Evolutionary conservation across 148 eudicot species (phyloP), one percentile per base, ranked within the genome.

Genomic region (Agrostemma githago): DNA sequence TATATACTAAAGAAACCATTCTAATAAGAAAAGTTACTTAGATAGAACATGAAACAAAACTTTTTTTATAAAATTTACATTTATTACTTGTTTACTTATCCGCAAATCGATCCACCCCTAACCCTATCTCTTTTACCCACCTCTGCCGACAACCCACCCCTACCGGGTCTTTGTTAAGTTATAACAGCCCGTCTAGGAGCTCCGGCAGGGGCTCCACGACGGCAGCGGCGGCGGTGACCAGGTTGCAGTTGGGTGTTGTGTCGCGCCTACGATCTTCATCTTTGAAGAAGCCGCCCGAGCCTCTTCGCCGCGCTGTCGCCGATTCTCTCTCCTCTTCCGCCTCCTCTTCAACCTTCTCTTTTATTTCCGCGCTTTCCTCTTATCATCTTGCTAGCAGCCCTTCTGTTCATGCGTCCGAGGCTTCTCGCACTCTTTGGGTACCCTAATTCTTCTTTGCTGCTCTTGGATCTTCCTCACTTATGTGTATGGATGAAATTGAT

Each of bases 221-320:
- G 14, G 10, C 76, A 8, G 41, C 81, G n/a, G n/a, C n/a, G n/a
- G 15, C 60, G 19, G 17, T 42, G 64, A 14, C 86, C 26, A 77
- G 91, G 79, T 34, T 82, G 21, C 89, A 81, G 57, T 46, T 84
- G n/a, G 86, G 82, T 19, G 86, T 83, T 3, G 83, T 74, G 4
- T 88, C 89, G 14, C 65, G 98, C 79, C 70, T 90, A 82, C 89
- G 98, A 92, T 95, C 97, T 53, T 92, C 98, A 8, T 86, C 96
- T n/a, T 12, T 83, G 56, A 92, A 85, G 86, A 95, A 95, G 79
- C 98, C 93, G 46, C 98, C 98, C 44, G 98, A 95, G 85, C 98
- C 98, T 8, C 89, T 95, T 19, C 96, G 98, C n/a, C 92, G 98
- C 0, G 97, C 98, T 41, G 96, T 95, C 67, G 98, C 97, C 43